Evolutionary conservation across 2,329 filamentous ascomycete species (phyloP), one percentile per base, ranked within the genome.

Genomic region (Microsporum ferrugineum): DNA sequence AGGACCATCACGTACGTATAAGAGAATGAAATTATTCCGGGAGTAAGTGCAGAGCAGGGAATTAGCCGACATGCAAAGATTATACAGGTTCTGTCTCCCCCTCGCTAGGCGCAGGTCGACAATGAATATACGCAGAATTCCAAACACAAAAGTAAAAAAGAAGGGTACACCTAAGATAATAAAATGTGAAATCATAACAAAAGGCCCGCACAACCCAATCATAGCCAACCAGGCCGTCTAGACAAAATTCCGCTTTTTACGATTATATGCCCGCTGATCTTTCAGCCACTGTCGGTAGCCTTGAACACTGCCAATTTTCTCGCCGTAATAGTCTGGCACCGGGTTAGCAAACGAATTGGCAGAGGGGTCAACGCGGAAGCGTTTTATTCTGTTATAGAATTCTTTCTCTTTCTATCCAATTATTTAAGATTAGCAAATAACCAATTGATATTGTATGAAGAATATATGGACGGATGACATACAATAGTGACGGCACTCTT

Each of bases 231-330:
- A 14, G 5, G 31, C 29, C 1, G 5, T n/a, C 45, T 58, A 66
- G 62, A 76, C 73, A 63, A 74, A 75, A 63, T 68, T 75, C 51
- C 73, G 71, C 73, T 84, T 86, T 84, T 95, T 95, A 80, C 91
- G 91, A 78, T 95, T 96, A 78, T 96, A 99, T 7, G 91, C 92
- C 64, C 92, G 82, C 80, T 97, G 94, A 71, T 99, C 94, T 80
- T 96, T 97, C 70, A 99, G 78, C 94, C 94, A 99, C 73, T 90
- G 87, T 69, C 94, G 81, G 75, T 97, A 99, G 55, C 89, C 91
- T 60, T 86, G 82, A 27, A 97, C 90, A 69, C 91, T 96, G 58
- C 88, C 89, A 69, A 99, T 96, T 82, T 96, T 97, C 79, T 99
- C 94, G 69, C 94, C 94, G 71, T 99, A 99, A 77, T 96, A 99